Evolutionary conservation across 306 rosid species (phyloP), one percentile per base, ranked within the genome.

Genomic region (Prinsepia uniflora): DNA sequence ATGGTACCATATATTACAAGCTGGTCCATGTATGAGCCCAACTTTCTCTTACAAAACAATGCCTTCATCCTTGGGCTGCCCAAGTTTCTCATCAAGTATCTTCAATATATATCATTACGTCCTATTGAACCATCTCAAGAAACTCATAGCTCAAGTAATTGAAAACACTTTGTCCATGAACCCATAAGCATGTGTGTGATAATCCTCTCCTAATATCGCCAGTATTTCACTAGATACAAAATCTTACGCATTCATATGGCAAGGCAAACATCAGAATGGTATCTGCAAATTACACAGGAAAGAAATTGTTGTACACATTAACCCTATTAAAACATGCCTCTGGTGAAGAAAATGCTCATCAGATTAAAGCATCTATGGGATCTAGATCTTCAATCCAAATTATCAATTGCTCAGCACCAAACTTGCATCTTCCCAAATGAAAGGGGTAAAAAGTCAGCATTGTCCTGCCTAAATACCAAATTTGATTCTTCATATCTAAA

Each of bases 401-500:
- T 6, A 49, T 24, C 6, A 64, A 43, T 22, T 42, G 34, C 5
- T 50, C 0, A 43, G 24, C 44, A 49, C 30, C 50, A 20, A 45
- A 76, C 65, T 70, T 58, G 56, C 42, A 71, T 24, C 22, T 56
- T 40, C 15, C 10, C 7, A 13, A 36, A 34, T 14, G 30, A 30
- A 7, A 34, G 22, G n/a, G 48, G 17, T 46, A 56, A 41, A 5
- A 60, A 49, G 75, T 42, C 18, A 57, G n/a, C 64, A 72, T 55
- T 22, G 45, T 73, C 53, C 49, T 49, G 18, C 57, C 65, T 50
- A 70, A 73, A 63, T 49, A 45, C 41, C 40, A 19, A 10, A 57
- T 52, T 47, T 36, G 73, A 74, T 41, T 75, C 72, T 66, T 18
- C 58, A 48, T 65, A 22, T 24, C 70, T 67, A 39, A 59, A 69